phyloP scores from a whole-genome alignment of 257 asterid species.

The Solanum chaucha region DNA sequence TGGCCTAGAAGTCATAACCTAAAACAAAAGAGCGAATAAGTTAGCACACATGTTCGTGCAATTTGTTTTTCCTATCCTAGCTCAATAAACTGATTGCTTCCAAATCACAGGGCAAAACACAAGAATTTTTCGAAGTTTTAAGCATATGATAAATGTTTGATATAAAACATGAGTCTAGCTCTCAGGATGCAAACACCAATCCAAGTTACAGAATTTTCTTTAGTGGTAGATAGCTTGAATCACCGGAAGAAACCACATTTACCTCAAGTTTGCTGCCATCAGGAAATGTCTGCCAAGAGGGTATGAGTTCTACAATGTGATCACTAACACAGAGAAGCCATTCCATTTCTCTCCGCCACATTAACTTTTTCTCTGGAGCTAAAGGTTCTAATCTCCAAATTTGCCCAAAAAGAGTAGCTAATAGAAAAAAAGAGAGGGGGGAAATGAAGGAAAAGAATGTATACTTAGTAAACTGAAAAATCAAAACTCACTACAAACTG shows the following conservation, averaged over 20 bases:
- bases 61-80: not conserved
- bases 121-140: not conserved
- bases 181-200: not conserved
- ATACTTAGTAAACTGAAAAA: not conserved
- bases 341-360: slow-evolving; percentile 87
- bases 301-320: slow-evolving; percentile 70
- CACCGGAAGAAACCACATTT: not conserved
- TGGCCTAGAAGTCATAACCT: slow-evolving; percentile 76
- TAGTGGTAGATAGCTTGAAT: not conserved
- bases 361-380: slow-evolving; percentile 37
- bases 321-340: slow-evolving; percentile 73
- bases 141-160: not conserved
- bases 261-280: slow-evolving; percentile 84
- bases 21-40: slow-evolving; percentile 1
- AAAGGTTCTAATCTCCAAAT: slow-evolving; percentile 86
- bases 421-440: not conserved
- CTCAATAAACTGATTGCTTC: not conserved
- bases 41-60: not conserved
- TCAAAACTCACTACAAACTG: not conserved
- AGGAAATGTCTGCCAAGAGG: slow-evolving; percentile 69
- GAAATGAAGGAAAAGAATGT: not conserved
- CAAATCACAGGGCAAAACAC: not conserved
- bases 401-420: slow-evolving; percentile 85
- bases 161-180: not conserved
- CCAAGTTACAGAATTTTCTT: not conserved